A percentile compares a stretch with the other conserved stretches of the same genome.
phyloP scores from a whole-genome alignment of 1,139 yeast genomes.

The Candida sp. region DNA sequence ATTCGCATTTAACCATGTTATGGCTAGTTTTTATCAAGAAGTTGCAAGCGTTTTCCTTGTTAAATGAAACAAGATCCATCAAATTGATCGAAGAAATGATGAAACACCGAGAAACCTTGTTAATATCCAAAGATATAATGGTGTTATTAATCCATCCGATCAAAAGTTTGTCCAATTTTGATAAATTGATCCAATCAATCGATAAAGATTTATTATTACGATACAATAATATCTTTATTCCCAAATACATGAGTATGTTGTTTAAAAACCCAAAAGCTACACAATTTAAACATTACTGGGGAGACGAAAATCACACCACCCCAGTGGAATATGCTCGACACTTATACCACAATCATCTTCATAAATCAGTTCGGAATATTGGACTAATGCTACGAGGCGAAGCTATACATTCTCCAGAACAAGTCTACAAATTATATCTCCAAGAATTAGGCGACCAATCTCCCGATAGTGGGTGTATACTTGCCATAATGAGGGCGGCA shows the following conservation, averaged over 20 bases:
- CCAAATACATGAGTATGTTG: conserved; percentile 27
- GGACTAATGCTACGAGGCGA: conserved; percentile 48
- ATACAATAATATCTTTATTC: conserved; percentile 13
- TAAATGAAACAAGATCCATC: conserved; percentile 26
- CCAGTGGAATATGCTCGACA: conserved; percentile 20
- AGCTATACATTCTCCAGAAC: conserved; percentile 31
- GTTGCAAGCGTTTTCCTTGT: conserved; percentile 29
- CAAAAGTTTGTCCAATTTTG: conserved; percentile 7
- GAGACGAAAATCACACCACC: conserved; percentile 7
- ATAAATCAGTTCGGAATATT: conserved; percentile 22
- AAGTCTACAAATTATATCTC: conserved; percentile 31
- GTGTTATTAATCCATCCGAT: conserved; percentile 26
- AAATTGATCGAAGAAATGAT: conserved; percentile 24
- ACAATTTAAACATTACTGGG: background rate
- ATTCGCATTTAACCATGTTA: conserved; percentile 22
- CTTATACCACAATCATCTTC: conserved; percentile 14
- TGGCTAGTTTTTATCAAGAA: conserved; percentile 38
- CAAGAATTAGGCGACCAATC: conserved; percentile 15
- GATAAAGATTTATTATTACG: background rate
- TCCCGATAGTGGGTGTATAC: conserved; percentile 38
- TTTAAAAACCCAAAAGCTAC: conserved; percentile 7
- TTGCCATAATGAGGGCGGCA: conserved; percentile 43
- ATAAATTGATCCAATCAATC: conserved; percentile 5
- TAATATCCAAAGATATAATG: conserved; percentile 30
- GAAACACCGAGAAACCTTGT: conserved; percentile 15